These are phyloP conservation scores for Termitomyces sp. DNA, from an alignment of 768 basidiomycete species.

Conservation along the genomic window DNA sequence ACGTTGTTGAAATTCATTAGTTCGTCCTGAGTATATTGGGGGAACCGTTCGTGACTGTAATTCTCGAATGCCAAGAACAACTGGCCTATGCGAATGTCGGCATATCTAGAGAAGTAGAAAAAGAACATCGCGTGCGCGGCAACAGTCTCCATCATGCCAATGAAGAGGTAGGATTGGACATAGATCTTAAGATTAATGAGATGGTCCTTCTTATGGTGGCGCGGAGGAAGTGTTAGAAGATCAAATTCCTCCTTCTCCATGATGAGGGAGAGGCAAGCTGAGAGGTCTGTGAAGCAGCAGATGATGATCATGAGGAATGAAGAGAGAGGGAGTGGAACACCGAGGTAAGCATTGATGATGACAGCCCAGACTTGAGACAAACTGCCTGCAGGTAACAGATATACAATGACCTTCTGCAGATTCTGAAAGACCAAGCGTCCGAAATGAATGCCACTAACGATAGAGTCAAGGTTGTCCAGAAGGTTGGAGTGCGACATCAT, in stretches of 20 bases:
- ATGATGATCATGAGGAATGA: conserved; percentile 23
- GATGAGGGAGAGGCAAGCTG: conserved; percentile 10
- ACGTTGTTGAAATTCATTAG: conserved; percentile 28
- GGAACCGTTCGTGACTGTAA: conserved; percentile 31
- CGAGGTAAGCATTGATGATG: conserved; percentile 49
- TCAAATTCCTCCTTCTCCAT: conserved; percentile 17
- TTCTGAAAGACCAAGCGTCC: conserved; percentile 58
- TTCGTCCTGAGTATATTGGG: conserved; percentile 21
- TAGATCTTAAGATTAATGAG: conserved; percentile 16
- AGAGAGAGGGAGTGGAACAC: conserved; percentile 52
- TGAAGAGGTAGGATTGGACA: conserved; percentile 12
- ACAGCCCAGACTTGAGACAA: conserved; percentile 60
- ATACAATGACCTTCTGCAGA: conserved; percentile 43
- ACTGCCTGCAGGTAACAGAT: conserved; percentile 45
- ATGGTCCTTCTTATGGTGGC: conserved; percentile 15
- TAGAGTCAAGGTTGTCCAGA: conserved; percentile 43
- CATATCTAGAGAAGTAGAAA: conserved; percentile 30
- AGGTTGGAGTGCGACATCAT: conserved; percentile 40
- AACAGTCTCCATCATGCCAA: conserved; percentile 15
- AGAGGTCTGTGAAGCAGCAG: conserved; percentile 15
- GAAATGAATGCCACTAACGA: conserved; percentile 51
- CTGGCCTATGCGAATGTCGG: conserved; percentile 28
- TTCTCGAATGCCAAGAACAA: conserved; percentile 36
- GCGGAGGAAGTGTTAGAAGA: conserved; percentile 14
- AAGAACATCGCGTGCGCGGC: conserved; percentile 24